Base-by-base conservation (phyloP, 352 stramenopile species). In the Pseudoperonospora humuli region DNA sequence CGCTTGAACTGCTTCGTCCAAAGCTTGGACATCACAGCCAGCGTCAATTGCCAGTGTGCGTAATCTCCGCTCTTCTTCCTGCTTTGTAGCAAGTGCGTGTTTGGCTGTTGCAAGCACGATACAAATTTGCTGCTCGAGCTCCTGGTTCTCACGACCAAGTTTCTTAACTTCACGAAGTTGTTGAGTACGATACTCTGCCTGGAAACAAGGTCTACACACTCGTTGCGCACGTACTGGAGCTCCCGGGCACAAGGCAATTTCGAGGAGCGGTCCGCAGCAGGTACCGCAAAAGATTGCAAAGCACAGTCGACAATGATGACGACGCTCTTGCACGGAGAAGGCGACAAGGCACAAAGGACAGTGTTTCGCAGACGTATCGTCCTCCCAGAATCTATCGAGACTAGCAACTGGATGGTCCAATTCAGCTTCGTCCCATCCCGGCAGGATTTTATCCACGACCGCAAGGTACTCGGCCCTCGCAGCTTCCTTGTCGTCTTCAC, bases 271-370 rank as follows among this genome's bases (percentile, higher is more conserved):
- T 24, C 39, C 44, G 40, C 70, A 81, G 61, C 77, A 89, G 3
- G 46, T 14, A n/a, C 40, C 44, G 26, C 77, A 89, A 32, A 80
- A 89, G 11, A 89, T 80, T 13, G 78, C 64, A 47, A 89, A 57
- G 54, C 77, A 89, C 39, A 86, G 52, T 7, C 74, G 77, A 41
- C 77, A 89, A 45, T 89, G 77, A 19, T 86, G 77, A 6, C 77
- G 70, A 9, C 77, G 74, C 15, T 54, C 48, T 3, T 57, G 52
- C 14, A 64, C 38, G 2, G 54, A 48, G 43, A 89, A 89, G 20
- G 29, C n/a, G 15, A 47, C 48, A 17, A 57, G 63, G 32, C 77
- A 89, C 39, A 61, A 50, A 20, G 75, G 54, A 36, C 76, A 89
- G 25, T 70, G 49, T 2, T 49, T 47, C 5, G 48, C 53, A 0